Evolutionary conservation across 75 land plant species (phyloP), one percentile per base, ranked within the genome.

Genomic region (Pseudotsuga menziesii): DNA sequence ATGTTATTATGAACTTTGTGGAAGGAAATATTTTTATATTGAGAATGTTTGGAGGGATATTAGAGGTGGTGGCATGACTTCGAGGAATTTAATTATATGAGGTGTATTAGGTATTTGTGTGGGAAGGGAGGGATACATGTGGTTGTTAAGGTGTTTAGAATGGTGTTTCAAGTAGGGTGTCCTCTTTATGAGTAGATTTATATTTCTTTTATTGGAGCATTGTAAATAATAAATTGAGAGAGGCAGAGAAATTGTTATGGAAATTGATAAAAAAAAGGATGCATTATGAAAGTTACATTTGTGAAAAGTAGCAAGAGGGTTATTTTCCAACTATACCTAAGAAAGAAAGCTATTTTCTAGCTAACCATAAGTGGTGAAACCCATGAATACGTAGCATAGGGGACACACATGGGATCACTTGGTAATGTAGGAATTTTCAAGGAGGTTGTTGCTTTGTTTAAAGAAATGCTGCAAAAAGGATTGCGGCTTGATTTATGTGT

Each of bases 141-240:
- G 35, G 29, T 76, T 29, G 74, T 36, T 52, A 15, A 44, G 70
- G 72, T 82, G 4, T 61, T 17, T 55, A 48, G 27, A 54, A 75
- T 59, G 79, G 29, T 77, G 56, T 5, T 78, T 23, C 36, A 19
- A 60, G 67, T 27, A 32, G 64, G 76, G 29, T 29, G 52, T 26
- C 76, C 8, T 19, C 61, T 82, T 20, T 41, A 35, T 55, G 5
- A 26, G 9, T 72, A 63, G 26, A 73, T 66, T 29, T 82, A 82
- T 56, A 17, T 44, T 14, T 76, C 76, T 20, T 56, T 82, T 56
- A 73, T 82, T 15, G 76, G 79, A 25, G 79, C 78, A 4, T 61
- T 77, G 48, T 81, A 76, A 55, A 72, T 3, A 79, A 79, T 4
- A 82, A 77, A 72, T 82, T 77, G 17, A 73, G 76, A 26, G 83